These are phyloP conservation scores for Alternaria panax DNA, from an alignment of 2,329 filamentous ascomycete genomes.

Conservation along the genomic window DNA sequence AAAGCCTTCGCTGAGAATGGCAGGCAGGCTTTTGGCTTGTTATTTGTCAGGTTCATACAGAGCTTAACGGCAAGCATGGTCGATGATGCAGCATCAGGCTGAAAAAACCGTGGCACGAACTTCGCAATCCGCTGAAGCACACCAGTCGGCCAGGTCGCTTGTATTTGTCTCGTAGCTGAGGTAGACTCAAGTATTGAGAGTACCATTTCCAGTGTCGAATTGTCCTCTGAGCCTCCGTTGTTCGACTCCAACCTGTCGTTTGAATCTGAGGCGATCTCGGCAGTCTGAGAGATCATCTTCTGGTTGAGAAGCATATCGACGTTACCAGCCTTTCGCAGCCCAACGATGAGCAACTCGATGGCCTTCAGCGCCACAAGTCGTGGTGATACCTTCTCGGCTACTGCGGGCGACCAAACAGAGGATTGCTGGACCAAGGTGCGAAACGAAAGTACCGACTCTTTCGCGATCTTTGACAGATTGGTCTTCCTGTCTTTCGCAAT, in stretches of 20 bases:
- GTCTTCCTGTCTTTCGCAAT: constrained; percentile 70
- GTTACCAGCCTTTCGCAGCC: constrained; percentile 58
- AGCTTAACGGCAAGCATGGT: constrained; percentile 68
- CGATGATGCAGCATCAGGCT: constrained; percentile 22
- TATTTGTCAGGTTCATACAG: constrained; percentile 86
- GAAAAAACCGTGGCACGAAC: constrained; percentile 47
- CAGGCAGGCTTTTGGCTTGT: constrained; percentile 72
- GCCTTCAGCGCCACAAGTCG: constrained; percentile 70
- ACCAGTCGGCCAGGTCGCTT: constrained; percentile 49
- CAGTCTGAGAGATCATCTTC: constrained; percentile 47
- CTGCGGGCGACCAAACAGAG: constrained; percentile 66
- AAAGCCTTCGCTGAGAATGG: constrained; percentile 67
- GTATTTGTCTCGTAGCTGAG: constrained; percentile 53
- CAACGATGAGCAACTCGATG: constrained; percentile 65
- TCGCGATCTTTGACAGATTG: constrained; percentile 73
- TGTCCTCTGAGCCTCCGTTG: constrained; percentile 29
- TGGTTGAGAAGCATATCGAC: constrained; percentile 57
- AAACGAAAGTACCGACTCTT: constrained; percentile 63
- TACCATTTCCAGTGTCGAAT: constrained; percentile 47
- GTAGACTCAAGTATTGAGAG: constrained; percentile 63
- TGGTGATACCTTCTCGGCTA: constrained; percentile 64
- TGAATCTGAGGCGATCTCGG: constrained; percentile 51
- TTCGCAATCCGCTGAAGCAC: constrained; percentile 62
- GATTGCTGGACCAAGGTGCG: constrained; percentile 62
- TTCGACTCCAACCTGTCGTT: constrained; percentile 25